These are phyloP conservation scores for Beauveria sp. DNA, from an alignment of 2,329 filamentous ascomycete species.

Conservation along the genomic window DNA sequence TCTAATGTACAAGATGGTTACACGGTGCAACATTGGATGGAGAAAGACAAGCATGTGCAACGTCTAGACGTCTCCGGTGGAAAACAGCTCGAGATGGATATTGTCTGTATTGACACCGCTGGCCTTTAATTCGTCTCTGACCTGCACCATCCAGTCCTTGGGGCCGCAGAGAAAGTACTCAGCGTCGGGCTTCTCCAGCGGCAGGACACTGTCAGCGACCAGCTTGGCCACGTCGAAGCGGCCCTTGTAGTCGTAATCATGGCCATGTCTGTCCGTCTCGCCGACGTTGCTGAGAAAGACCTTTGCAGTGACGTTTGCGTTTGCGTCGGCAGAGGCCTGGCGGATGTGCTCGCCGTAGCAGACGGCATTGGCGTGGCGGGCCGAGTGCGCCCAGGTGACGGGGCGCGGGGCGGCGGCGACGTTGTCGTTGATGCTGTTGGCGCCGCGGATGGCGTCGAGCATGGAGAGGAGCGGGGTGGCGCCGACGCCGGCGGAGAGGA, in stretches of 20 bases:
- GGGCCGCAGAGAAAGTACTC: conserved; percentile 67
- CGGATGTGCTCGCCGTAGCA: conserved; percentile 49
- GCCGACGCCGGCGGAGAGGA: conserved; percentile 63
- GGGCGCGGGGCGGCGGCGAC: conserved; percentile 31
- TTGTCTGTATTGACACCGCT: conserved; percentile 46
- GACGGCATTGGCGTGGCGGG: conserved; percentile 39
- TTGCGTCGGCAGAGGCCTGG: conserved; percentile 25
- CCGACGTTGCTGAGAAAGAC: conserved; percentile 47
- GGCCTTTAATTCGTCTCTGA: conserved; percentile 39
- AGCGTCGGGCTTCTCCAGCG: conserved; percentile 40
- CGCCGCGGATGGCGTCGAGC: conserved; percentile 43
- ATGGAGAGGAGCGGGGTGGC: conserved; percentile 61
- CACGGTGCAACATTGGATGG: neutral
- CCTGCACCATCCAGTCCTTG: conserved; percentile 55
- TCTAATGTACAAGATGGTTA: neutral
- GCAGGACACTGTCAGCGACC: conserved; percentile 41
- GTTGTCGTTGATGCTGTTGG: conserved; percentile 16
- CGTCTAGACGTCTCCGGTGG: conserved; percentile 37
- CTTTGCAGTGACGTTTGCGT: conserved; percentile 19
- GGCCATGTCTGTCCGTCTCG: conserved; percentile 34
- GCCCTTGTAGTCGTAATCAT: conserved; percentile 50
- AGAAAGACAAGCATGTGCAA: too few species aligned
- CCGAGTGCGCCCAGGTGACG: conserved; percentile 58
- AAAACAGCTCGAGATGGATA: conserved; percentile 58
- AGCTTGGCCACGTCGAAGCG: conserved; percentile 48